Base-by-base conservation (phyloP, 1,284 basidiomycete genomes). In the Lentinus polychrous region DNA sequence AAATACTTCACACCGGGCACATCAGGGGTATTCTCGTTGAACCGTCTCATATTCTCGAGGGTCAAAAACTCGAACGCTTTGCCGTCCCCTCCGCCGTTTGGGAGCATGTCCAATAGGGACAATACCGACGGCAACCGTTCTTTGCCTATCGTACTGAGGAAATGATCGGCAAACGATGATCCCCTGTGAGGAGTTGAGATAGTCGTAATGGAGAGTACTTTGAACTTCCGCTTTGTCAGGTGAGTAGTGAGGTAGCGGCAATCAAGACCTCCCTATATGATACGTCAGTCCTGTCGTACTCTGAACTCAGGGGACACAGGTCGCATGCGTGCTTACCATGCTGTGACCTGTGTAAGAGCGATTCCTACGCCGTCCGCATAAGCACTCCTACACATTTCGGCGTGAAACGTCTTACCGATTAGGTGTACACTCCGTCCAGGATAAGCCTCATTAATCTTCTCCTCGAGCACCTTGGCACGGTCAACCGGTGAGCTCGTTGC, bases 101-200 rank as follows among this genome's bases (percentile, higher is more conserved):
- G 88, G 4, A 94, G 72, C 43, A 91, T 66, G 54, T 94, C 86
- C 38, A 97, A 77, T 11, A 85, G 68, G 6, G 76, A 72, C 24
- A 85, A 69, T 17, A 86, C 74, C 2, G 77, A 78, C 11, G 83
- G 79, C 66, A 87, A 72, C 36, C 76, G 78, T 45, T 74, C 67
- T 49, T 73, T 74, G 2, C 92, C 86, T 8, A 94, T 72, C 37
- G 91, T 85, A 20, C 83, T 76, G 41, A 98, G 81, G 58, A 98
- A 86, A 63, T 92, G 90, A 64, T 94, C 90, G 1, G 94, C 94
- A 59, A 97, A 96, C 1, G 86, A 74, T n/a, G 91, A 93, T 15
- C 94, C 94, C 42, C 88, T 83, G 58, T 97, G 94, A 2, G 94
- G 94, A 0, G 91, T 89, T 17, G 91, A 84, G 60, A 97, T 91